Evolutionary conservation across 441 rosid genomes (phyloP).

Genomic region (Melianthus villosus): DNA sequence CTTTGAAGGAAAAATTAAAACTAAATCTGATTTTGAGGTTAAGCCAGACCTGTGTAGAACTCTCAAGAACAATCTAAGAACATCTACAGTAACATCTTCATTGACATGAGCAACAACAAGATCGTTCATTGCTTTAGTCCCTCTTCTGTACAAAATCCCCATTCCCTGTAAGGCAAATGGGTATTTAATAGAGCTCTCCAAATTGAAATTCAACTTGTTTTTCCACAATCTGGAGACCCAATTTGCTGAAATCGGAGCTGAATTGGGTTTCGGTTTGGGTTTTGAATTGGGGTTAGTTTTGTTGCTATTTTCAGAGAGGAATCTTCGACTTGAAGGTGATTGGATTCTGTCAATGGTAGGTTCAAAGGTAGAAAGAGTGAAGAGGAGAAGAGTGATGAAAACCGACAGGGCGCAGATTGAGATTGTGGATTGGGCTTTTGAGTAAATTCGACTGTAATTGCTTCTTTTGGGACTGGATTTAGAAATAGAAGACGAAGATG

Average conservation of each 20-base stretch:
- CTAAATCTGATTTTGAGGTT: slow-evolving; percentile 42
- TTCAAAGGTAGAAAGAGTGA: slow-evolving; percentile 81
- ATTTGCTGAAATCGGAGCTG: slow-evolving; percentile 1
- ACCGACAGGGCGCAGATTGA: not conserved
- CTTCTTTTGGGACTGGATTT: too few relatives aligned
- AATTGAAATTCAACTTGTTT: not conserved
- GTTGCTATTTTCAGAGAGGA: slow-evolving; percentile 13
- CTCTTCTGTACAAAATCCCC: slow-evolving; percentile 62
- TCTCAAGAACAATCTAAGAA: slow-evolving; percentile 45
- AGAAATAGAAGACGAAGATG: too few relatives aligned
- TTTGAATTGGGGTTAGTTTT: not conserved
- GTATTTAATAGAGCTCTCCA: not conserved
- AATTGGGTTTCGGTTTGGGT: not conserved
- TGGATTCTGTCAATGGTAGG: slow-evolving; percentile 17
- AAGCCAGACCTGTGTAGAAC: slow-evolving; percentile 46
- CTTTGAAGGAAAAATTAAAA: slow-evolving; percentile 32
- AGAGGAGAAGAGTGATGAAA: slow-evolving; percentile 11
- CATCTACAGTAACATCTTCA: slow-evolving; percentile 33
- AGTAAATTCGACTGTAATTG: not conserved
- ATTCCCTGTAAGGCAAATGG: slow-evolving; percentile 58
- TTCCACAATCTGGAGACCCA: slow-evolving; percentile 9
- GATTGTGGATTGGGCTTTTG: not conserved
- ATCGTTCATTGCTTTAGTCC: slow-evolving; percentile 50
- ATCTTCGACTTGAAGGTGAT: slow-evolving; percentile 14
- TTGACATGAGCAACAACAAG: slow-evolving; percentile 43